Base-by-base conservation (phyloP, 345 rosid species). In the Populus davidiana region DNA sequence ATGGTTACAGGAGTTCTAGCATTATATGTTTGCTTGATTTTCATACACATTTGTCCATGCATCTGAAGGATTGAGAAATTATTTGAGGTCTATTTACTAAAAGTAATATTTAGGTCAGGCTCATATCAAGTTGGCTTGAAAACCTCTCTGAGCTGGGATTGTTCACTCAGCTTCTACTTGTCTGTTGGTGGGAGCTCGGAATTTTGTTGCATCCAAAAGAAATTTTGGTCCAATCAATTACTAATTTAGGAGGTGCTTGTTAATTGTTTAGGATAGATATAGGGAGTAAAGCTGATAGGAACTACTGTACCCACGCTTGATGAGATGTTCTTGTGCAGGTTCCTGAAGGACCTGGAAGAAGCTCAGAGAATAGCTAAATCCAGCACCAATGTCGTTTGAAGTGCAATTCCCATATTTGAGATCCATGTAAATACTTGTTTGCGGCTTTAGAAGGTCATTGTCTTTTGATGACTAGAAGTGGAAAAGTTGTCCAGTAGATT, bases 341-440 rank as follows among this genome's bases (percentile, higher is more conserved):
- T 96, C 78, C 79, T 92, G 72, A 96, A 87, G 85, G 94, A 96
- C 83, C 87, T 90, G 25, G 96, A 90, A 85, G 98, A 90, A 81
- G 98, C 96, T 47, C 96, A 90, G 76, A 87, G 91, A 83, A 81
- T 88, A 75, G 81, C 94, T 74, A 86, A 86, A 75, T 84, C 88
- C 80, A 88, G 89, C 85, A 72, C 82, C 79, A 88, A 67, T 72
- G 80, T 85, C 56, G 87, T 90, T 76, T 91, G 85, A 91, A 79
- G 72, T 43, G 23, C 29, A 67, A 73, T 64, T 59, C 8, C 63
- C 41, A 61, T 74, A 49, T 71, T 33, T 31, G 72, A 74, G 50
- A 59, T 79, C 78, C 74, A 38, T 77, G 83, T 75, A 76, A 54
- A 81, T 73, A 75, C 41, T 21, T 43, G 69, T 62, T 59, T 52